These are phyloP conservation scores for Pseudocercospora fijiensis DNA, from an alignment of 2,329 filamentous ascomycete species.

Conservation along the genomic window DNA sequence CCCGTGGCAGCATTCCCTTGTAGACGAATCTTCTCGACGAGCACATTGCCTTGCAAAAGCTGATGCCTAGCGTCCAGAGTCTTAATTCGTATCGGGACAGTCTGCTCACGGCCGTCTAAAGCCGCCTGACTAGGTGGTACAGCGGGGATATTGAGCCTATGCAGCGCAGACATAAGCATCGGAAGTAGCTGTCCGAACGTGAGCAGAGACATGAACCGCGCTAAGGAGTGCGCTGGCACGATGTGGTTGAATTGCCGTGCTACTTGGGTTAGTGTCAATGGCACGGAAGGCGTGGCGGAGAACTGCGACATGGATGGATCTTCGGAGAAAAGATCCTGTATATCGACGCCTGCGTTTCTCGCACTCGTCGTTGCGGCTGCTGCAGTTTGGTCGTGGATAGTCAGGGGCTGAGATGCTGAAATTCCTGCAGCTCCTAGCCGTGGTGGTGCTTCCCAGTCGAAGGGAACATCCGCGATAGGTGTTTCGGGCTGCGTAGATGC, in stretches of 20 bases:
- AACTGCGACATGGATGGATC: slow-evolving; percentile 86
- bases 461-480: slow-evolving; percentile 66
- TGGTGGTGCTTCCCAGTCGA: slow-evolving; percentile 82
- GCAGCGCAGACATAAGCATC: slow-evolving; percentile 75
- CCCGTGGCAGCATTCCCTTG: slow-evolving; percentile 28
- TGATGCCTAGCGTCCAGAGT: slow-evolving; percentile 72
- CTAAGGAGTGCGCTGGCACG: slow-evolving; percentile 79
- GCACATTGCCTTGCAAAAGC: slow-evolving; percentile 70
- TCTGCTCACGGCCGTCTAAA: slow-evolving; percentile 50
- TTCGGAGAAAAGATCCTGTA: slow-evolving; percentile 68
- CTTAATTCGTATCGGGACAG: slow-evolving; percentile 63
- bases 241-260: slow-evolving; percentile 89
- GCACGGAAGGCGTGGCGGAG: slow-evolving; percentile 72
- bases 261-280: slow-evolving; percentile 81
- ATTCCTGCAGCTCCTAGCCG: slow-evolving; percentile 51
- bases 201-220: slow-evolving; percentile 86
- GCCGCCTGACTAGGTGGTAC: slow-evolving; percentile 44
- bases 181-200: slow-evolving; percentile 73
- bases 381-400: slow-evolving; percentile 32
- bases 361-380: slow-evolving; percentile 24
- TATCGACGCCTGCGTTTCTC: slow-evolving; percentile 10
- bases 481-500: slow-evolving; percentile 85
- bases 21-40: slow-evolving; percentile 65
- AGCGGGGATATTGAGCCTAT: slow-evolving; percentile 79
- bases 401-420: slow-evolving; percentile 43